Evolutionary conservation across 2,329 filamentous ascomycete species (phyloP), one percentile per base, ranked within the genome.

Genomic region (Trichoderma polysporum): DNA sequence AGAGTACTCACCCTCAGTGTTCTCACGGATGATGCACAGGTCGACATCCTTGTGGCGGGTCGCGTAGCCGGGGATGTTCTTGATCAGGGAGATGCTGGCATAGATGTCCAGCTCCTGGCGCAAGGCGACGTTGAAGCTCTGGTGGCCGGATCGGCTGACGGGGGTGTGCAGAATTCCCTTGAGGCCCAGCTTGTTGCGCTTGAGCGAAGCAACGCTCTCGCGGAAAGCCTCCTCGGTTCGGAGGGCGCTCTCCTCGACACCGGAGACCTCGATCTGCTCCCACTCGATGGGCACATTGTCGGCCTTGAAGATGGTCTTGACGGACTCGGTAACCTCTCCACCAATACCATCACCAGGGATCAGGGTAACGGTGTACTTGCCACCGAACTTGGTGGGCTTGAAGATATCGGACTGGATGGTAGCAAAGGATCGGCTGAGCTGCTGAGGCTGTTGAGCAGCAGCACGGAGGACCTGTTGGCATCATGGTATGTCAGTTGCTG

Each of bases 71-170:
- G 95, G 95, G 77, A 99, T 98, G 87, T 99, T 99, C 91, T 98
- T 98, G 87, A 99, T 94, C 73, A 98, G 87, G 77, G 93, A 92
- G 79, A 99, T 95, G 73, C 92, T 97, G 79, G 95, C 95, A 84
- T 98, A 99, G 82, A 99, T 98, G 84, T 99, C 95, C 79, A 99
- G 92, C 83, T 98, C 95, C 86, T 99, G 95, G 76, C 95, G 93
- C 80, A 99, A 90, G 75, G 95, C 95, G 74, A 99, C 95, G 86
- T 99, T 99, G 93, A 99, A 99, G 74, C 92, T 97, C 84, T 97
- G 93, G 87, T 99, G 95, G 76, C 95, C 95, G 71, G 94, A 97
- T 75, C 95, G 90, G 84, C 94, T 92, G 79, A 99, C 92, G 73
- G 95, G 95, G 29, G 95, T 99, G 87, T 97, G 94, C 54, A 99